These are phyloP conservation scores for Thalassiosira oceanica DNA, from an alignment of 352 stramenopile genomes.

Conservation along the genomic window DNA sequence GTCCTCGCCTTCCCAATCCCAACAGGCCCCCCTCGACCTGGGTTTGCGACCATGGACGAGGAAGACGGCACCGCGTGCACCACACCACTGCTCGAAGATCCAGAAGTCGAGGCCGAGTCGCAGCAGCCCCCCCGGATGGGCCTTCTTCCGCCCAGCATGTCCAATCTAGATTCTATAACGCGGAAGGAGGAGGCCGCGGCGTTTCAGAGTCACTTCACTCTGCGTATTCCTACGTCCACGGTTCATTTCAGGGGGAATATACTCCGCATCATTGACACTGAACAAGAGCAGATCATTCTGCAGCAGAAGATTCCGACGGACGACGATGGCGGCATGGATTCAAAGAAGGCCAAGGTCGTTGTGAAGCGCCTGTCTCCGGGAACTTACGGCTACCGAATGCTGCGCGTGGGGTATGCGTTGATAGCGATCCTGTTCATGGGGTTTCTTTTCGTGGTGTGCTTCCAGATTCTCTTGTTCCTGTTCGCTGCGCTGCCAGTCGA, in stretches of 20 bases:
- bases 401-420: constrained; percentile 38
- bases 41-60: too few species aligned
- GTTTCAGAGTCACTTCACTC: constrained; percentile 58
- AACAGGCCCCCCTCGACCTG: too few species aligned
- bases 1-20: too few species aligned
- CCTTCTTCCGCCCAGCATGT: too few species aligned
- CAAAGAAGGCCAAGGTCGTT: constrained; percentile 14
- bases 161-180: too few species aligned
- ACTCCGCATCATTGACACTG: constrained; percentile 46
- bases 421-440: constrained; percentile 48
- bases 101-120: too few species aligned
- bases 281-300: constrained; percentile 53
- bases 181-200: not conserved
- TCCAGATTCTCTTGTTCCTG: constrained; percentile 65
- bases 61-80: too few species aligned
- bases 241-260: constrained; percentile 43
- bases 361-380: constrained; percentile 16
- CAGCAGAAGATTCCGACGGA: constrained; percentile 35
- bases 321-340: constrained; percentile 5
- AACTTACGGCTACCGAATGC: constrained; percentile 6
- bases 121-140: too few species aligned
- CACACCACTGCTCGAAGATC: too few species aligned
- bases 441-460: constrained; percentile 68
- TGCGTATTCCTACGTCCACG: constrained; percentile 41
- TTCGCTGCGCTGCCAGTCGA: constrained; percentile 55